Evolutionary conservation across 352 stramenopile species (phyloP), one percentile per base, ranked within the genome.

Genomic region (Globisporangium heterothallicum): DNA sequence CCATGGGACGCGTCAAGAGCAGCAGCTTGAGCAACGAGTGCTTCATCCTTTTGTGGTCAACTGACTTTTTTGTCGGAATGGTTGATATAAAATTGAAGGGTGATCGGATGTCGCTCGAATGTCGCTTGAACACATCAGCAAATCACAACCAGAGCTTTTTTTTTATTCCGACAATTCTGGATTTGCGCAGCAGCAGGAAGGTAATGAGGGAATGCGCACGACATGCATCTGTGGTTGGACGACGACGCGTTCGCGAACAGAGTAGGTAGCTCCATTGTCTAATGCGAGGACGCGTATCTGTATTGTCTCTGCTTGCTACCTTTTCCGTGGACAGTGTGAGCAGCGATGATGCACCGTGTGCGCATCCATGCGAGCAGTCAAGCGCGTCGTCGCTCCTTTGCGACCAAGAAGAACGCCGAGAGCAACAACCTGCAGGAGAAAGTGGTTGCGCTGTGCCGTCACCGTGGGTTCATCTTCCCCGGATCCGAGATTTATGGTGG

Each of bases 401-500:
- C 32, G 32, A 38, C 32, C 32, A 38, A 38, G 32, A 3, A 10
- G 18, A 46, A 13, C 35, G 25, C 30, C 30, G 16, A 27, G 16
- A 36, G 18, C 35, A 7, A 43, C 27, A 70, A 69, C 26, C 56
- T 90, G 9, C 77, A 88, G 58, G 81, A 92, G 35, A 86, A 86
- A 56, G 51, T 92, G 16, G 77, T 89, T 13, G 71, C 73, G 36
- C 69, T 97, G 8, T 97, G 84, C 55, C 89, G 91, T 50, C 75
- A 93, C 46, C 84, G 92, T 19, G 94, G 94, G 38, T 97, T 98
- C 59, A 76, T 98, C 21, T 98, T 97, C 64, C 90, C 88, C 0
- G 94, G 88, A 13, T 96, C 83, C 13, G 91, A 99, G 64, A 97
- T 99, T 61, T 99, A 99, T 74, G 98, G 97, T 56, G 95, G 96